phyloP scores from a whole-genome alignment of 371 early-diverging fungal genomes.

The Coemansia sp. region DNA sequence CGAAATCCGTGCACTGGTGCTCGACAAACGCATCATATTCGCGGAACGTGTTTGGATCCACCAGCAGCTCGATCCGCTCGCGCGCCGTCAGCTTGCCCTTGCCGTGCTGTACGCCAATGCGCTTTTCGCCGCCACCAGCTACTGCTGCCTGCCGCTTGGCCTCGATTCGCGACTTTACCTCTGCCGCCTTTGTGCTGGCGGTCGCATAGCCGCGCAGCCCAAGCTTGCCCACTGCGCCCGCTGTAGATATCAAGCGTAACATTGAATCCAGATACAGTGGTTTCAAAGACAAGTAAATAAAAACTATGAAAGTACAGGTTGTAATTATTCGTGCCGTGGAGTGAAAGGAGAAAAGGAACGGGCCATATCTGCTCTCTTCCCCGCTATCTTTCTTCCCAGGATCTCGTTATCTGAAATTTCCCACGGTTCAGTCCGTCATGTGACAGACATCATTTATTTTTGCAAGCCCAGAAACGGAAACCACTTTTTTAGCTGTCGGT shows the following conservation, averaged over 20 bases:
- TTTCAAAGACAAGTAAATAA: no score
- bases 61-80: conserved; percentile 83
- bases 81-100: conserved; percentile 97
- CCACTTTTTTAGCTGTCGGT: no score
- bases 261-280: no score
- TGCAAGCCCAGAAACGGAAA: no score
- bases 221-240: not conserved
- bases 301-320: no score
- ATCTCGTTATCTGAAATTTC: no score
- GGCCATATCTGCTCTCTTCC: no score
- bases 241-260: not conserved
- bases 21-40: conserved; percentile 96
- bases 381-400: no score
- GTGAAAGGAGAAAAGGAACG: no score
- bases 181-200: conserved; percentile 29
- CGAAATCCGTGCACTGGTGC: conserved; percentile 92
- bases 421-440: no score
- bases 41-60: conserved; percentile 84
- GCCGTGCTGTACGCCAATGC: conserved; percentile 86
- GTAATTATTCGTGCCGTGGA: no score
- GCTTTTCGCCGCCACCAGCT: conserved; percentile 80
- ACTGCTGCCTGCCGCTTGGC: conserved; percentile 72
- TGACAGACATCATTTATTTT: no score
- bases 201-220: conserved; percentile 26
- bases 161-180: conserved; percentile 54